These are phyloP conservation scores for Pseudogymnoascus sp. DNA, from an alignment of 2,329 filamentous ascomycete species.

Conservation along the genomic window DNA sequence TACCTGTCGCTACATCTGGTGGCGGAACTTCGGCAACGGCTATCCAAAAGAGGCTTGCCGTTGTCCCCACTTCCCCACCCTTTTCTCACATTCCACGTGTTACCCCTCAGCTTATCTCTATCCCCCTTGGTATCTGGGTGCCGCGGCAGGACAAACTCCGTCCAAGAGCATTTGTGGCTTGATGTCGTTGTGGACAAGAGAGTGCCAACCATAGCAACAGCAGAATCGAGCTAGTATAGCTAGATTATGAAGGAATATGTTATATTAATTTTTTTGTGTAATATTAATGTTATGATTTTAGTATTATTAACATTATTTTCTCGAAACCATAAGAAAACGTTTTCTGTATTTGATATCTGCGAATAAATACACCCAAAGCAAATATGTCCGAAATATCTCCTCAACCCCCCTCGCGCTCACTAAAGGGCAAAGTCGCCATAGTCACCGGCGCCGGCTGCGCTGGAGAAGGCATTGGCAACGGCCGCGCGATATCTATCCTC, in stretches of 20 bases:
- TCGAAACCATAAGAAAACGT: neutral
- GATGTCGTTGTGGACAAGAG: neutral
- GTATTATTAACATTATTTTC: neutral
- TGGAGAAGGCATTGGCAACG: constrained; percentile 52
- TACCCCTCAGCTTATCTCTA: neutral
- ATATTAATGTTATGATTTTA: neutral
- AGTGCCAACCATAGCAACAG: neutral
- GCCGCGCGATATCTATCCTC: constrained; percentile 48
- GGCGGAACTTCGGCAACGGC: no score
- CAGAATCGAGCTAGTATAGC: neutral
- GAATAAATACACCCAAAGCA: constrained; percentile 14
- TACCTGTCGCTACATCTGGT: neutral
- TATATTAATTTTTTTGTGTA: neutral
- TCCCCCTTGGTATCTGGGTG: neutral
- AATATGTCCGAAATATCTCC: neutral
- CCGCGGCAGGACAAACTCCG: neutral
- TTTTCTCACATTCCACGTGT: neutral
- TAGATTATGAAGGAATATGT: neutral
- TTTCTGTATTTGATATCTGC: neutral
- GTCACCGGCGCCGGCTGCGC: constrained; percentile 51
- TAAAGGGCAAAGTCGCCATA: constrained; percentile 40
- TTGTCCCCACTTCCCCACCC: neutral
- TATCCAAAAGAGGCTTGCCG: neutral
- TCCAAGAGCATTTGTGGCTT: neutral
- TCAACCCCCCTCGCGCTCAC: constrained; percentile 30